Evolutionary conservation across 176 grass and related monocot genomes (phyloP).

Genomic region (Metroxylon sagu): DNA sequence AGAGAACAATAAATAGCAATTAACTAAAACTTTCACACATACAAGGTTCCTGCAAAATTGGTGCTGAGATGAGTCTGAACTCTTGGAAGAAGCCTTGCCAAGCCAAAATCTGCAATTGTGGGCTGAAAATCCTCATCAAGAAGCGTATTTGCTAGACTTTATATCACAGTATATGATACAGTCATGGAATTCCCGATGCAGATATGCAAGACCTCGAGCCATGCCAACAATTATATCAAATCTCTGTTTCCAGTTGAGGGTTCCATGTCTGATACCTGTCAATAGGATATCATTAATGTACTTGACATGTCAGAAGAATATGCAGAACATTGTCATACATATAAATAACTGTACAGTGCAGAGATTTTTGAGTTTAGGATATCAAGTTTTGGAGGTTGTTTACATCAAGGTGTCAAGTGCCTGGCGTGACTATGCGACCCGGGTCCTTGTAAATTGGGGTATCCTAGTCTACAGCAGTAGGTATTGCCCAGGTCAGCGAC

Average conservation of each 20-base stretch:
- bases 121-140: slow-evolving; percentile 72
- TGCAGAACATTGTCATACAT: no score
- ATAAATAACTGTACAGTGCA: no score
- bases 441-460: no score
- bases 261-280: slow-evolving; percentile 47
- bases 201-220: slow-evolving; percentile 71
- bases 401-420: no score
- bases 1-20: no score
- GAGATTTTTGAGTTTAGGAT: no score
- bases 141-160: slow-evolving; percentile 69
- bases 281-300: neutral
- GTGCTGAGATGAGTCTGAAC: slow-evolving; percentile 81
- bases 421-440: no score
- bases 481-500: no score
- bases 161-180: slow-evolving; percentile 88
- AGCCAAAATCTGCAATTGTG: slow-evolving; percentile 73
- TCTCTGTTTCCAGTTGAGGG: slow-evolving; percentile 72
- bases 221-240: slow-evolving; percentile 74
- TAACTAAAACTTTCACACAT: slow-evolving; percentile 17
- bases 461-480: no score
- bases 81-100: slow-evolving; percentile 66
- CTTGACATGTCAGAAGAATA: no score
- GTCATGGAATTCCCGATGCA: slow-evolving; percentile 77
- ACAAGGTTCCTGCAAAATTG: slow-evolving; percentile 84
- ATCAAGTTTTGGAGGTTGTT: no score